A percentile compares a stretch with the other conserved stretches of the same genome.
Conservation (phyloP, 768 basidiomycete genomes). For the Rhodotorula toruloides region DNA sequence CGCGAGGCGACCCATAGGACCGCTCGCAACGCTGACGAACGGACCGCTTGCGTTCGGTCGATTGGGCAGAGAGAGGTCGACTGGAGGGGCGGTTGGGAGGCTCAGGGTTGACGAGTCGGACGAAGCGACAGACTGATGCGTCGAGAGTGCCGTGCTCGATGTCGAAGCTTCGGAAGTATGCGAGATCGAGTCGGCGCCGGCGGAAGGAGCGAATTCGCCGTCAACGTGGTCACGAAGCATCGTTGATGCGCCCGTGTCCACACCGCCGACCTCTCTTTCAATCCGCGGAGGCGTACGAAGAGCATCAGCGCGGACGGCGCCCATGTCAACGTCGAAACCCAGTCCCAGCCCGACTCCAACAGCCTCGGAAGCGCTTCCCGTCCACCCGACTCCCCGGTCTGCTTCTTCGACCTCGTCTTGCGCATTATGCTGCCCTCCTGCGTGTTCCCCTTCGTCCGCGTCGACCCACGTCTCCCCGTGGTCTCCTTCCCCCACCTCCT, state of each 20-base stretch:
- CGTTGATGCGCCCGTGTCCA: too few species aligned
- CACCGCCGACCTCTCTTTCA: too few species aligned
- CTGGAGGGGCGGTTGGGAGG: conserved; percentile 6
- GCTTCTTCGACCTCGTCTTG: not conserved
- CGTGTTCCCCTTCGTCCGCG: not conserved
- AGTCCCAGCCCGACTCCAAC: not conserved
- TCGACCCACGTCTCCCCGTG: too few species aligned
- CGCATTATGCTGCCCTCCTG: too few species aligned
- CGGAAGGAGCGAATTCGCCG: too few species aligned
- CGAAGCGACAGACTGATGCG: not conserved
- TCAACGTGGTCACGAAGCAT: too few species aligned
- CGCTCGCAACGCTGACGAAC: conserved; percentile 19
- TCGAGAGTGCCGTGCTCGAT: not conserved
- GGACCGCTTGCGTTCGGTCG: not conserved
- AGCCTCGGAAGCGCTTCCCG: not conserved
- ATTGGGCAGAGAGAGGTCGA: conserved; percentile 12
- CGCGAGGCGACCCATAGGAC: conserved; percentile 12
- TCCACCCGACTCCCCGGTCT: not conserved
- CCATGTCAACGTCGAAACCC: not conserved
- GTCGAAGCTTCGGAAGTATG: too few species aligned
- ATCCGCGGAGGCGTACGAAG: too few species aligned
- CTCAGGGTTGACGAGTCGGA: conserved; percentile 4
- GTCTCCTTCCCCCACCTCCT: not conserved
- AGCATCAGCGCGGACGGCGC: not conserved
- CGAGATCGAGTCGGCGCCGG: too few species aligned